A percentile compares a stretch with the other conserved stretches of the same genome.
phyloP scores from a whole-genome alignment of 768 basidiomycete genomes.

The Chlorophyllum brunneum region DNA sequence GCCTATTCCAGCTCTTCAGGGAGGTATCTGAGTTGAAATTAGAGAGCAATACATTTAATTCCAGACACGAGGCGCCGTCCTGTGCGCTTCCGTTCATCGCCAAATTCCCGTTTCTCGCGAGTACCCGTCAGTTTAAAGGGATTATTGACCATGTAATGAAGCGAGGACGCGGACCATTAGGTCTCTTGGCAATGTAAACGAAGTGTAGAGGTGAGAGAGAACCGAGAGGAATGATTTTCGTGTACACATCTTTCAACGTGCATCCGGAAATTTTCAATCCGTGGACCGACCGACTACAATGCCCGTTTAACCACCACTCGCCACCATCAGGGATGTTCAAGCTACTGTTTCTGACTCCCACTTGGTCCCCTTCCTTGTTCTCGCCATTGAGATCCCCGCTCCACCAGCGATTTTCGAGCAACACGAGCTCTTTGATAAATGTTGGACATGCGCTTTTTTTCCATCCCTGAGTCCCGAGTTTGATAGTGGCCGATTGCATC shows the following conservation, averaged over 20 bases:
- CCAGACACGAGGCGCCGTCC: neutral
- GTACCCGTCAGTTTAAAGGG: neutral
- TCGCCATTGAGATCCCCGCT: neutral
- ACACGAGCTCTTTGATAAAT: neutral
- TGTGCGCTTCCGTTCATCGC: conserved; percentile 3
- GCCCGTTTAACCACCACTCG: too few relatives aligned
- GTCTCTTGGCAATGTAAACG: neutral
- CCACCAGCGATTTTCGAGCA: neutral
- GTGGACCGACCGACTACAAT: too few relatives aligned
- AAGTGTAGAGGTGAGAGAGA: too few relatives aligned
- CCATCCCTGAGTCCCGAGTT: conserved; percentile 6
- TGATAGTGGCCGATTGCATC: conserved; percentile 1
- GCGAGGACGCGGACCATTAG: neutral
- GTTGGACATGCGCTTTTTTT: neutral
- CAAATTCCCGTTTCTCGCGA: conserved; percentile 4
- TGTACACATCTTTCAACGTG: too few relatives aligned
- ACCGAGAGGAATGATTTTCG: too few relatives aligned
- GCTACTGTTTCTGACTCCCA: neutral
- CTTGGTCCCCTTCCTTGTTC: neutral
- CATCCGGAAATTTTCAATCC: too few relatives aligned
- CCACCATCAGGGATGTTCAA: neutral
- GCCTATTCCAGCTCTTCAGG: neutral
- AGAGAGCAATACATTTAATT: neutral
- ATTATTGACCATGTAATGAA: neutral
- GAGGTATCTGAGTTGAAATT: conserved; percentile 5